Percentiles rank a stretch among this genome's conserved stretches.
Evolutionary conservation across 1,284 basidiomycete species (phyloP).

Genomic region (Uromyces viciae-fabae): DNA sequence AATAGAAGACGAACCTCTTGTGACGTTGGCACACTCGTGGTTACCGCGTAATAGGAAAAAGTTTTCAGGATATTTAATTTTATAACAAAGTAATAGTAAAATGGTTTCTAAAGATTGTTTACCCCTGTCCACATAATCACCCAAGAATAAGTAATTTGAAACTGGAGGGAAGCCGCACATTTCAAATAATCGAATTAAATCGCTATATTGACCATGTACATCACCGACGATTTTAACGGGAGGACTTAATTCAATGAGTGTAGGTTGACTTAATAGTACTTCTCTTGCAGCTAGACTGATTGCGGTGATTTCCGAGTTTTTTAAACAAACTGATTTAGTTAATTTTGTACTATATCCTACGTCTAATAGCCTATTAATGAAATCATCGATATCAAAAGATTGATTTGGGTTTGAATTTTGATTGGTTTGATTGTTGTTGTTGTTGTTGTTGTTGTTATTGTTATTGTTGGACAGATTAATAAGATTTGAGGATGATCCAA

Average conservation of each 20-base stretch:
- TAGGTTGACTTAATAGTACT: slow-evolving; percentile 93
- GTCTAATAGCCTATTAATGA: slow-evolving; percentile 93
- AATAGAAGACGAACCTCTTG: slow-evolving; percentile 65
- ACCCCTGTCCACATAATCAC: slow-evolving; percentile 97
- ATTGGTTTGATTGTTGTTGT: background rate
- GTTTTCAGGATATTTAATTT: slow-evolving; percentile 99
- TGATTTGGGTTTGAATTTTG: slow-evolving; percentile 47
- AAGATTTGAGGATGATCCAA: background rate
- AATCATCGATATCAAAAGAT: slow-evolving; percentile 90
- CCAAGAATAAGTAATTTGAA: slow-evolving; percentile 96
- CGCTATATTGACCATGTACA: slow-evolving; percentile 97
- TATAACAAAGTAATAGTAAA: slow-evolving; percentile 92
- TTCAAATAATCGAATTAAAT: slow-evolving; percentile 95
- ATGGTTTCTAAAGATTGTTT: slow-evolving; percentile 99
- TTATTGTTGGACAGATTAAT: no score
- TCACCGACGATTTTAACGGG: slow-evolving; percentile 99
- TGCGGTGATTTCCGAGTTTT: slow-evolving; percentile 91
- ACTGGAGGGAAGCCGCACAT: slow-evolving; percentile 99
- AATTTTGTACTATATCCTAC: slow-evolving; percentile 98
- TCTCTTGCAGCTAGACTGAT: slow-evolving; percentile 96
- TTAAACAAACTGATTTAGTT: slow-evolving; percentile 90
- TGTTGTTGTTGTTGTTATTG: background rate
- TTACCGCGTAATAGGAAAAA: slow-evolving; percentile 97
- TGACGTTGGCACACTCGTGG: slow-evolving; percentile 99
- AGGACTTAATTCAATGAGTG: slow-evolving; percentile 92